Percentiles rank a stretch among this genome's conserved stretches.
phyloP scores from a whole-genome alignment of 257 asterid genomes.

The Primulina huaijiensis region DNA sequence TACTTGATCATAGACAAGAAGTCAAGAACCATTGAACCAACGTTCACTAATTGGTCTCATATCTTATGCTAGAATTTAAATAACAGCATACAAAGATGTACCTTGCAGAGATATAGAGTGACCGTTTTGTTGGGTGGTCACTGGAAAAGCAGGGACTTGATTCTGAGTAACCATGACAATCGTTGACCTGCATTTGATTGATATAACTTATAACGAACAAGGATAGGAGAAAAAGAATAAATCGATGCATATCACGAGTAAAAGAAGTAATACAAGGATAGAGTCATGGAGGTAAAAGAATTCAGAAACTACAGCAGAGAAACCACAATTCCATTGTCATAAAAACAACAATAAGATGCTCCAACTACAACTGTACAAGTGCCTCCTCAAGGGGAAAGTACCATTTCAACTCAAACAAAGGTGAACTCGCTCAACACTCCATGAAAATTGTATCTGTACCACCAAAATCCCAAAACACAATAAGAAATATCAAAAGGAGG shows the following conservation, averaged over 20 bases:
- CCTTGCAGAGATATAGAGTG: background rate
- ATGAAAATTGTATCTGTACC: background rate
- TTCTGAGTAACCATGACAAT: constrained; percentile 19
- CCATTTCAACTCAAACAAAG: background rate
- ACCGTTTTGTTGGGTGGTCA: constrained; percentile 3
- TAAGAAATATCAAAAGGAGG: too few relatives aligned
- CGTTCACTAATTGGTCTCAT: background rate
- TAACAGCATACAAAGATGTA: background rate
- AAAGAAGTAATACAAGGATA: background rate
- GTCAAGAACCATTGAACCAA: background rate
- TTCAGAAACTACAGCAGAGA: too few relatives aligned
- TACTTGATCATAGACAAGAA: too few relatives aligned
- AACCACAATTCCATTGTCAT: too few relatives aligned
- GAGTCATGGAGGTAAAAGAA: too few relatives aligned
- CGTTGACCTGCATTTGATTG: constrained; percentile 34
- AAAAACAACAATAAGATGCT: background rate
- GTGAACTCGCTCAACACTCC: background rate
- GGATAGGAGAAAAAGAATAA: background rate
- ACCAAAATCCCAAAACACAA: background rate
- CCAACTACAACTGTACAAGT: background rate
- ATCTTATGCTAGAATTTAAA: background rate
- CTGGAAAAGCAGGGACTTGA: constrained; percentile 29
- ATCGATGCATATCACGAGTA: background rate
- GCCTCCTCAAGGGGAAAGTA: background rate
- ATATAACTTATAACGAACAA: background rate